Evolutionary conservation across 345 rosid species (phyloP), one percentile per base, ranked within the genome.

Genomic region (Mercurialis annua): DNA sequence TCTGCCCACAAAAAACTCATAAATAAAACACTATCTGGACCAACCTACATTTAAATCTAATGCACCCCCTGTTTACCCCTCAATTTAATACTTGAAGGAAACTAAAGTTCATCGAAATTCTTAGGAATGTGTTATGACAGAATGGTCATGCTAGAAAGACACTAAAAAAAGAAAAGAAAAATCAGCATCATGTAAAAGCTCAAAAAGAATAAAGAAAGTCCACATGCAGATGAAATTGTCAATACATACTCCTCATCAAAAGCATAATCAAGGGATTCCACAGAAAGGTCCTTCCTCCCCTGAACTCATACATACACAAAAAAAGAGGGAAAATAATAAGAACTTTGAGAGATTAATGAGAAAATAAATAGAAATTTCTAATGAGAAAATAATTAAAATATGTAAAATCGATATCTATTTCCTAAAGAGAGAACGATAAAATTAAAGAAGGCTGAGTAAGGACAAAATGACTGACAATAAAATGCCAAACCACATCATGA

Each of bases 241-340:
- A 74, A 72, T 70, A 87, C 95, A 83, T 87, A 90, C 97, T 87
- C 86, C 16, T 76, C 79, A 67, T 87, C 90, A 54, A 55, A n/a
- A 51, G 78, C 53, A 56, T 38, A 79, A 77, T 88, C 90, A 72
- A 82, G 78, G 68, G 89, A 84, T 74, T 89, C 97, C 95, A 85
- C 80, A 31, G 98, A 81, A 43, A 84, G 90, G 75, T 87, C 85
- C 83, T 83, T 94, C 80, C 65, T 91, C 52, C 80, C 97, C 99
- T 94, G 84, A 68, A 76, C 33, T 57, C 44, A 40, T 29, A 3
- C 66, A 62, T 36, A 49, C 50, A 67, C 64, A 38, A 40, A 40
- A 40, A 10, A 29, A 20, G 3, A 21, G 11, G 29, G 12, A 7
- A 66, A 62, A 55, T 2, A 16, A n/a, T 18, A 16, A 16, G 16